phyloP scores from a whole-genome alignment of 169 alveolate species.

The Eimeria necatrix region DNA sequence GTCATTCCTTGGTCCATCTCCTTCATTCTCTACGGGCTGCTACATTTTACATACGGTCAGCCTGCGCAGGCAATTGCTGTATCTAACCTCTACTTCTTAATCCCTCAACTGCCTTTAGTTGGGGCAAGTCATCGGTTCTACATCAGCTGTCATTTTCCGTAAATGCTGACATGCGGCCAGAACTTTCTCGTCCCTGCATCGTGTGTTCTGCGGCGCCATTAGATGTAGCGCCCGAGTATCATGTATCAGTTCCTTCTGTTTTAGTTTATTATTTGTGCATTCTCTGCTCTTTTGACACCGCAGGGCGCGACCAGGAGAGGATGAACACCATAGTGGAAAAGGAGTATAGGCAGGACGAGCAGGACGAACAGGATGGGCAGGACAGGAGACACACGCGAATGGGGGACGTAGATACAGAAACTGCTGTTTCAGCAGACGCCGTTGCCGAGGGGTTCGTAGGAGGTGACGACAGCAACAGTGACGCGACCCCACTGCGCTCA shows the following conservation, averaged over 20 bases:
- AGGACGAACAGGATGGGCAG: conserved; percentile 22
- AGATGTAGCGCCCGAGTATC: too few species aligned
- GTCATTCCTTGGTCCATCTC: conserved; percentile 91
- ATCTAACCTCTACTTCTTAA: too few species aligned
- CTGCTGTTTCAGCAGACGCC: conserved; percentile 5
- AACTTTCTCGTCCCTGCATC: too few species aligned
- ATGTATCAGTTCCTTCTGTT: too few species aligned
- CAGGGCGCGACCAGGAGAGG: conserved; percentile 57
- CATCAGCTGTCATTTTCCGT: too few species aligned
- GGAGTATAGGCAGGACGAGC: conserved; percentile 47
- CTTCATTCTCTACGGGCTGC: conserved; percentile 87
- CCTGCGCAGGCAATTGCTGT: not conserved
- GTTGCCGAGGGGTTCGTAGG: conserved; percentile 37
- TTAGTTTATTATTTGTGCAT: too few species aligned
- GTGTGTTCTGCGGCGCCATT: too few species aligned
- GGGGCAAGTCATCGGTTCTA: too few species aligned
- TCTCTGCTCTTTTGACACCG: not conserved
- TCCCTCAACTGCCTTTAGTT: too few species aligned
- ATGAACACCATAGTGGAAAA: conserved; percentile 53
- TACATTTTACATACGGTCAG: conserved; percentile 88
- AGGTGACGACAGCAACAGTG: conserved; percentile 44
- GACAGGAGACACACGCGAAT: not conserved
- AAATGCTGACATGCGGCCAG: too few species aligned
- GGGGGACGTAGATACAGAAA: not conserved
- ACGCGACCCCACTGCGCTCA: conserved; percentile 11